Conservation (phyloP, 2,329 filamentous ascomycete species). For the Phoma sp. region DNA sequence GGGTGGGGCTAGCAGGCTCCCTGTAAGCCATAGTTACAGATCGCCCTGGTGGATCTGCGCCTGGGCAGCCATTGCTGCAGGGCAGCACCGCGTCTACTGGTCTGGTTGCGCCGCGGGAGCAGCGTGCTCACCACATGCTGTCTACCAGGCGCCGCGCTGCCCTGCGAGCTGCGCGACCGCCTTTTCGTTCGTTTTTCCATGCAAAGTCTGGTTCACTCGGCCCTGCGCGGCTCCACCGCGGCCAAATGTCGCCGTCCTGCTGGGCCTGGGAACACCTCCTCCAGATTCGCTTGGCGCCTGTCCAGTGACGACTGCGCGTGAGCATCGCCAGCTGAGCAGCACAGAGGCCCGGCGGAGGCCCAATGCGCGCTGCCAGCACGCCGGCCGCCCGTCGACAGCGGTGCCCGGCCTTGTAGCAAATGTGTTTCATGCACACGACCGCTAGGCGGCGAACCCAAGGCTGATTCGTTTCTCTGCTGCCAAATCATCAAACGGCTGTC, state of each 20-base stretch:
- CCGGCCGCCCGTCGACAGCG: slow-evolving; percentile 7
- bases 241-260: slow-evolving; percentile 32
- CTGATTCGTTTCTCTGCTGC: slow-evolving; percentile 33
- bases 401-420: slow-evolving; percentile 37
- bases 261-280: slow-evolving; percentile 22
- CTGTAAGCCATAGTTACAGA: slow-evolving; percentile 48
- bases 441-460: slow-evolving; percentile 25
- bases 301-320: background rate
- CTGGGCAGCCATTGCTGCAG: slow-evolving; percentile 44
- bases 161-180: background rate
- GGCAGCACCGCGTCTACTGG: slow-evolving; percentile 32
- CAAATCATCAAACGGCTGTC: slow-evolving; percentile 47
- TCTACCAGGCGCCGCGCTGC: slow-evolving; percentile 4
- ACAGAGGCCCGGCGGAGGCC: background rate
- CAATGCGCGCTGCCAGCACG: slow-evolving; percentile 1
- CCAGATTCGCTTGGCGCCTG: slow-evolving; percentile 23
- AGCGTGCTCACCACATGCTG: slow-evolving; percentile 14
- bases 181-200: background rate
- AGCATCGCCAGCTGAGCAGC: slow-evolving; percentile 7
- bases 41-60: slow-evolving; percentile 47
- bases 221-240: slow-evolving; percentile 31
- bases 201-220: slow-evolving; percentile 15
- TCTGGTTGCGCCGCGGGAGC: background rate
- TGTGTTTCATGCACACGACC: slow-evolving; percentile 43
- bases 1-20: slow-evolving; percentile 43